phyloP scores from a whole-genome alignment of 306 rosid species.

The Malus domestica region ASM211411v1 NC_041804.1:21972501-21973000 shows the following conservation, averaged over 20 bases:
- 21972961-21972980: slow-evolving; percentile 15
- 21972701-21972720: slow-evolving; percentile 58
- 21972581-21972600: slow-evolving; percentile 61
- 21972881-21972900: background rate
- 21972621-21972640: slow-evolving; percentile 42
- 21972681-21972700: slow-evolving; percentile 76
- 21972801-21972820: slow-evolving; percentile 29
- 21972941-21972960: slow-evolving; percentile 30
- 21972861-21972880: slow-evolving; percentile 19
- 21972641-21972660: slow-evolving; percentile 51
- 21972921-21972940: slow-evolving; percentile 31
- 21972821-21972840: slow-evolving; percentile 42
- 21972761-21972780: slow-evolving; percentile 34
- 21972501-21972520: slow-evolving; percentile 83
- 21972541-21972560: slow-evolving; percentile 64
- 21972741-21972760: slow-evolving; percentile 7
- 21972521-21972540: slow-evolving; percentile 81
- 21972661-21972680: slow-evolving; percentile 65
- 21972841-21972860: slow-evolving; percentile 10
- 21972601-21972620: slow-evolving; percentile 87
- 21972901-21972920: background rate
- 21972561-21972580: slow-evolving; percentile 53
- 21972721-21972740: slow-evolving; percentile 31
- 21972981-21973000: too few species aligned
- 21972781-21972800: slow-evolving; percentile 33